phyloP scores from a whole-genome alignment of 306 rosid genomes.

The Prunus padus region DNA sequence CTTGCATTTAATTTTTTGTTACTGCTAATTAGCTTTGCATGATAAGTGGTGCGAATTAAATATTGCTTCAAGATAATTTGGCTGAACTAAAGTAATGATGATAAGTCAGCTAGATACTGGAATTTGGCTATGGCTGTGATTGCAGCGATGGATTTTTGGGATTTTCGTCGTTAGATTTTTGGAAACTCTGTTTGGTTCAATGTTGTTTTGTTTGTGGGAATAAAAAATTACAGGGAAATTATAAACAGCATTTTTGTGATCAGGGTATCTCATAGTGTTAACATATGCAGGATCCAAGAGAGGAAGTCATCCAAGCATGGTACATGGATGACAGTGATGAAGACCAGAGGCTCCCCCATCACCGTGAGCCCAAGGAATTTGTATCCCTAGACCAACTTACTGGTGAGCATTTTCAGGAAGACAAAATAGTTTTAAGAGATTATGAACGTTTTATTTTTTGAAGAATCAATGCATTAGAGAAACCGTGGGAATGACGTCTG shows the following conservation, averaged over 20 bases:
- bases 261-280: slow-evolving; percentile 15
- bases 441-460: neutral
- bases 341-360: slow-evolving; percentile 96
- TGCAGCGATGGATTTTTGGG: neutral
- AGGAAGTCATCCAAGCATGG: slow-evolving; percentile 98
- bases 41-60: neutral
- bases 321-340: slow-evolving; percentile 91
- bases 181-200: too few species aligned
- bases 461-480: neutral
- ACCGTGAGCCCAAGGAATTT: slow-evolving; percentile 79
- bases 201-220: neutral
- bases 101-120: neutral
- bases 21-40: neutral
- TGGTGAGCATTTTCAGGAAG: slow-evolving; percentile 43
- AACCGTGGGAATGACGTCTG: neutral
- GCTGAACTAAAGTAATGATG: neutral
- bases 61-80: neutral
- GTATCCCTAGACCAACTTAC: slow-evolving; percentile 74
- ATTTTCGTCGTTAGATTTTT: neutral
- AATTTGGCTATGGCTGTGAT: neutral
- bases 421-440: slow-evolving; percentile 8
- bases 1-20: neutral
- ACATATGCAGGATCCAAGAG: slow-evolving; percentile 70
- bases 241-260: neutral
- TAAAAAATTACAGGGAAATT: neutral